Evolutionary conservation across 2,329 filamentous ascomycete species (phyloP), one percentile per base, ranked within the genome.

Genomic region (Mycosphaerella sp.): DNA sequence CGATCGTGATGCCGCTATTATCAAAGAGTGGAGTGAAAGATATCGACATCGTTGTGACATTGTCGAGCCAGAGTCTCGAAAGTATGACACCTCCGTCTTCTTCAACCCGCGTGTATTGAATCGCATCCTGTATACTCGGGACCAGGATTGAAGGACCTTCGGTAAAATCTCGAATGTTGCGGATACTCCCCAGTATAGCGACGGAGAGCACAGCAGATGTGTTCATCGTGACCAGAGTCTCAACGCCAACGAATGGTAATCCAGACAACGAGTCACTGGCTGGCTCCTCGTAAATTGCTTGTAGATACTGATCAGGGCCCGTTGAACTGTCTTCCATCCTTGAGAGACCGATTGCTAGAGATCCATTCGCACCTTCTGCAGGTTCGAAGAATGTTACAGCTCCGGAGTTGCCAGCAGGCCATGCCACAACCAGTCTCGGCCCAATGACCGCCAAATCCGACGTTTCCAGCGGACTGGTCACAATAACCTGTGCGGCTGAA

Each of bases 321-420:
- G 75, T 74, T 0, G 73, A 75, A 42, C 79, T 80, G 41, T 77
- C 69, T n/a, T 17, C 37, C 10, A 18, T 37, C 35, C 34, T 35
- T 16, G 44, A 39, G 6, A 84, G 64, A 7, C 69, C 63, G 40
- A 85, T 74, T 1, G 69, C 71, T 1, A 85, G 68, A 1, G 72
- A 73, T 1, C 79, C 79, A 52, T 81, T 79, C 12, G 71, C 60
- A 2, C 75, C 76, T 57, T 75, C 75, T 43, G 75, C 21, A 0
- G 81, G 77, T 12, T 73, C 67, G 56, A 85, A 85, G 58, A 77
- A 82, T 0, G 75, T 69, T 4, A 75, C 75, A 21, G 78, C 70
- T 0, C 82, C 82, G 46, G 80, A 84, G 59, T 85, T 81, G 1
- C 82, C 82, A 7, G 80, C 79, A 6, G 82, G 81, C 81, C 81